Evolutionary conservation across 805 yeast species (phyloP).

Genomic region (Wickerhamiella vanderwaltii): DNA sequence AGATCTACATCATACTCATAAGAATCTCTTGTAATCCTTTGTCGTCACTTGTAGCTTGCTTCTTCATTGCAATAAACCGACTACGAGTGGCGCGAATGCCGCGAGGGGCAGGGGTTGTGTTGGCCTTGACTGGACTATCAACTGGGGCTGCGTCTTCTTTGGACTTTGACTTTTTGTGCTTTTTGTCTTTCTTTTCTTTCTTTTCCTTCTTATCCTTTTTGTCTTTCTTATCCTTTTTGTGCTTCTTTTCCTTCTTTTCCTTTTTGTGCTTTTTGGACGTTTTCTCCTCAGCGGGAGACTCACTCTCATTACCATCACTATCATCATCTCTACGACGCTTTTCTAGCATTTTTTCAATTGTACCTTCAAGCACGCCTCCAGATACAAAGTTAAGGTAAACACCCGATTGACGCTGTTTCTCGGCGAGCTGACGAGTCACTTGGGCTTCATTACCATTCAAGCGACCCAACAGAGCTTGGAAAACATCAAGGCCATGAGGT

Average conservation of each 20-base stretch:
- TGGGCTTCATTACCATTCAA: constrained; percentile 56
- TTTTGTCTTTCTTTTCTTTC: constrained; percentile 17
- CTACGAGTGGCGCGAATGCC: constrained; percentile 68
- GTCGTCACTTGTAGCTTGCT: constrained; percentile 83
- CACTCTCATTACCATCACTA: too few species aligned
- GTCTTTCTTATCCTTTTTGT: constrained; percentile 25
- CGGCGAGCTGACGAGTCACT: constrained; percentile 35
- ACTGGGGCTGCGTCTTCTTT: constrained; percentile 12
- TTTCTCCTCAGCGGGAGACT: constrained; percentile 22
- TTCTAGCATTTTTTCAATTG: constrained; percentile 48
- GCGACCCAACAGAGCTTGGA: constrained; percentile 80
- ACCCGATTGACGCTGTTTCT: constrained; percentile 58
- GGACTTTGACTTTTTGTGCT: constrained; percentile 8
- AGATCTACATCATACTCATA: constrained; percentile 35
- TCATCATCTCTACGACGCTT: constrained; percentile 21
- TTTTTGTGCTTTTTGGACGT: constrained; percentile 25
- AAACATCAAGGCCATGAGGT: constrained; percentile 84
- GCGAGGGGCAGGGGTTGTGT: constrained; percentile 21
- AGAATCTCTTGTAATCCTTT: constrained; percentile 85
- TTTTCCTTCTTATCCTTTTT: constrained; percentile 25
- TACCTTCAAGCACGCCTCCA: constrained; percentile 73
- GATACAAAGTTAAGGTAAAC: constrained; percentile 73
- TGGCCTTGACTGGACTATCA: constrained; percentile 16
- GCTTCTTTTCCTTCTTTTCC: constrained; percentile 25
- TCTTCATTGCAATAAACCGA: constrained; percentile 77